These are phyloP conservation scores for Telfairia occidentalis DNA, from an alignment of 331 rosid species.

Conservation along the genomic window DNA sequence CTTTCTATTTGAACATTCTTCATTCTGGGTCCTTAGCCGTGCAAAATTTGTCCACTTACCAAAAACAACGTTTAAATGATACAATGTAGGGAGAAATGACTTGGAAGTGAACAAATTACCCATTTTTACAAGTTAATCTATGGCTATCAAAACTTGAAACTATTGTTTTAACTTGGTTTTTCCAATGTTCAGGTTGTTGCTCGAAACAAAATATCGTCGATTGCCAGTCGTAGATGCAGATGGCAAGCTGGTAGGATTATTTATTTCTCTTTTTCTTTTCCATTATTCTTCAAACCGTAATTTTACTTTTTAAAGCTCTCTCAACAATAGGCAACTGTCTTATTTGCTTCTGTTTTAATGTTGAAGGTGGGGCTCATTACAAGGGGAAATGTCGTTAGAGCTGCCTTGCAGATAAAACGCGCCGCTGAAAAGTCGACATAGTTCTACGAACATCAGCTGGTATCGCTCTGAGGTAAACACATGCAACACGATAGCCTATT, in stretches of 20 bases:
- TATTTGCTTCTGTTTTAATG: constrained; percentile 20
- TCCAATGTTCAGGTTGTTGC: constrained; percentile 52
- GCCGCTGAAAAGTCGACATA: constrained; percentile 24
- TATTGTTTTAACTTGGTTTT: constrained; percentile 7
- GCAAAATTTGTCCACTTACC: not conserved
- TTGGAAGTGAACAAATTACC: not conserved
- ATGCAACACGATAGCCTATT: not conserved
- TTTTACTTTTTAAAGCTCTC: not conserved
- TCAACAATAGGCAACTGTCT: not conserved
- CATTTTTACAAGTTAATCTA: not conserved
- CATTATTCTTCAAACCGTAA: not conserved
- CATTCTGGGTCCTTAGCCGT: not conserved
- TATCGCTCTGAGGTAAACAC: not conserved
- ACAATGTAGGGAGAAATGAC: not conserved
- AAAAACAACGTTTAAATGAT: not conserved
- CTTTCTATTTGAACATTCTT: not conserved
- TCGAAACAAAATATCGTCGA: constrained; percentile 81
- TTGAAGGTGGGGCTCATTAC: constrained; percentile 78
- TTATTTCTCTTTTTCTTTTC: not conserved
- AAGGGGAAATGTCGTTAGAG: constrained; percentile 79
- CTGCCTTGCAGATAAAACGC: constrained; percentile 74
- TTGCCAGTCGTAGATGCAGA: constrained; percentile 76
- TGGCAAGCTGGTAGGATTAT: constrained; percentile 66
- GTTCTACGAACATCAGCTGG: not conserved
- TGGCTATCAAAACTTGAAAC: not conserved